These are phyloP conservation scores for Saccharomycopsis selenospora DNA, from an alignment of 805 yeast genomes.

Conservation along the genomic window DNA sequence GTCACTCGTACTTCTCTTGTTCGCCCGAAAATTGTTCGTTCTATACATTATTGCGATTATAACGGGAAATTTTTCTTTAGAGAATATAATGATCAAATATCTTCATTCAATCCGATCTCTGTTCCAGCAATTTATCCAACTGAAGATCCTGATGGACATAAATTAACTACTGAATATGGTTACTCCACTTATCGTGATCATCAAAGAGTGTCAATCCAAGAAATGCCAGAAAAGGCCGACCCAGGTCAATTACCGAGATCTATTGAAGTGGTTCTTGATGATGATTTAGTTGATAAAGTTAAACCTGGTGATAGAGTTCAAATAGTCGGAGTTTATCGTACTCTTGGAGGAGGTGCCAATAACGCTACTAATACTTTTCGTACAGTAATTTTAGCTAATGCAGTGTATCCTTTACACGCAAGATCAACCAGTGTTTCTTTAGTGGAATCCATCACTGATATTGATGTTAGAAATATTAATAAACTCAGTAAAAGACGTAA, in stretches of 20 bases:
- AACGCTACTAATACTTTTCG: slow-evolving; percentile 59
- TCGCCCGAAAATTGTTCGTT: slow-evolving; percentile 83
- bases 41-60: slow-evolving; percentile 86
- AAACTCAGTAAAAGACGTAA: slow-evolving; percentile 61
- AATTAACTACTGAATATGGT: slow-evolving; percentile 85
- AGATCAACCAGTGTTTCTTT: slow-evolving; percentile 81
- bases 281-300: slow-evolving; percentile 83
- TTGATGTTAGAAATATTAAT: slow-evolving; percentile 81
- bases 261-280: slow-evolving; percentile 87
- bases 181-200: slow-evolving; percentile 89
- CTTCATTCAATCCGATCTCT: slow-evolving; percentile 76
- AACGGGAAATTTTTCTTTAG: slow-evolving; percentile 82
- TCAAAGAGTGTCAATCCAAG: slow-evolving; percentile 89
- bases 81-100: slow-evolving; percentile 88
- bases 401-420: slow-evolving; percentile 82
- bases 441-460: slow-evolving; percentile 60
- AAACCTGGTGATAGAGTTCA: slow-evolving; percentile 97
- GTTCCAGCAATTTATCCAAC: slow-evolving; percentile 87
- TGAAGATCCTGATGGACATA: slow-evolving; percentile 87
- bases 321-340: slow-evolving; percentile 87
- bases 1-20: slow-evolving; percentile 91
- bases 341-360: slow-evolving; percentile 68
- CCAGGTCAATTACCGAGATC: slow-evolving; percentile 96
- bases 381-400: slow-evolving; percentile 81
- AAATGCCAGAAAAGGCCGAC: slow-evolving; percentile 96